A percentile compares a stretch with the other conserved stretches of the same genome.
These are phyloP conservation scores for Calycina herbarum DNA, from an alignment of 2,329 filamentous ascomycete genomes.

Conservation along the genomic window DNA sequence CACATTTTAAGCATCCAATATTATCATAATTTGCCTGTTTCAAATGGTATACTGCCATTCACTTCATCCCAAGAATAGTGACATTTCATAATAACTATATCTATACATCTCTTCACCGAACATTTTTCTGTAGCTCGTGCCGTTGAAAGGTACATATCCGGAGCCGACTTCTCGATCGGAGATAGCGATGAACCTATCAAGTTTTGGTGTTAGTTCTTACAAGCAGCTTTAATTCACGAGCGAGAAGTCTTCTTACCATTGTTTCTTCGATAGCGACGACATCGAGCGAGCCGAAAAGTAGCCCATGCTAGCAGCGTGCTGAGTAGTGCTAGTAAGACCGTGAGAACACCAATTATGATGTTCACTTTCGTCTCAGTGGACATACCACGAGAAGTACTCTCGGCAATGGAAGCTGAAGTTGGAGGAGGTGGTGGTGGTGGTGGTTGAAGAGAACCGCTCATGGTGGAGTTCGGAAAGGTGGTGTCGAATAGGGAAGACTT, in stretches of 20 bases:
- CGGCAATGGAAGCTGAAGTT: background rate
- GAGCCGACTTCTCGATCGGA: background rate
- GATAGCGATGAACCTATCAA: background rate
- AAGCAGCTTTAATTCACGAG: background rate
- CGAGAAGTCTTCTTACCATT: background rate
- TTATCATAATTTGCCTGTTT: background rate
- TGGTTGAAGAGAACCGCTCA: no score
- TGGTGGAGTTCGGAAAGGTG: background rate
- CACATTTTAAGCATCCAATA: background rate
- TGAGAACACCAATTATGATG: conserved; percentile 1
- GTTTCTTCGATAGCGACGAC: background rate
- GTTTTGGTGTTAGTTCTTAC: background rate
- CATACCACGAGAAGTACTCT: background rate
- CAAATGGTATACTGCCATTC: background rate
- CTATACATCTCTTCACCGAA: background rate
- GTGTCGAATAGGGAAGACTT: background rate
- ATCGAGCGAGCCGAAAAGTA: background rate
- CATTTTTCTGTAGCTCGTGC: background rate
- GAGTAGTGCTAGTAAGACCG: background rate
- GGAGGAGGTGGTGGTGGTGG: background rate
- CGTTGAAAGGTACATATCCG: background rate
- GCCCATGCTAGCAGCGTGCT: background rate
- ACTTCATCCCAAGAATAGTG: background rate
- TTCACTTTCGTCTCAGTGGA: background rate
- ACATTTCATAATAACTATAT: background rate